Evolutionary conservation across 106 monocot genomes (phyloP), one percentile per base, ranked within the genome.

Genomic region (Apostasia shenzhenica): DNA sequence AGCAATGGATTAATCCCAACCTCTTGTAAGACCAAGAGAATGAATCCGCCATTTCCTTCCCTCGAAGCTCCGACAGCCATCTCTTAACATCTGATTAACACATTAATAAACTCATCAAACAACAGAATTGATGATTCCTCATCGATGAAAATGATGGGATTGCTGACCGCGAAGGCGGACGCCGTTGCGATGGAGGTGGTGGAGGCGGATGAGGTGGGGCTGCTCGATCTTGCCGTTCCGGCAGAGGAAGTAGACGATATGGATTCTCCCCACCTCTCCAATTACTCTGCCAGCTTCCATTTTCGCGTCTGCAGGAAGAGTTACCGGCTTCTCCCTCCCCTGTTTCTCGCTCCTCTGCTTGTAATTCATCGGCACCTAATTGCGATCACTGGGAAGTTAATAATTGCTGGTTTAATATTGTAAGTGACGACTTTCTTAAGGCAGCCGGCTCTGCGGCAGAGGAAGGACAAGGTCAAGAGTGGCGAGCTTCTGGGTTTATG

Each of bases 11-110:
- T 2, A 65, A n/a, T 12, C 4, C 45, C 43, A 69, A 86, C 91
- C 91, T 91, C 57, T 91, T 91, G 70, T 82, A 87, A 1, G 91
- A 84, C 91, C 91, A 91, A 2, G 87, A 40, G 44, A 79, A 84
- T 53, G 70, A 72, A 0, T 82, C 82, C 12, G 84, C 60, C 74
- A 86, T 79, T 55, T 84, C 81, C 55, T 77, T 84, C 37, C 91
- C 91, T 8, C 91, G 81, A 26, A 87, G 13, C 47, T 81, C 82
- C 57, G 84, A 79, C 12, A 91, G 72, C 91, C 91, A 87, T 45
- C 77, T 59, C 82, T 91, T 91, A 39, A 91, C 87, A 77, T 90
- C 90, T 90, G 67, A 6, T 59, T 8, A 61, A 61, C 8, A 44
- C 41, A 43, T 1, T 44, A 12, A 43, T 44, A 44, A 43, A 42